Conservation (phyloP, 2,329 filamentous ascomycete species). For the Aspergillus sp. region DNA sequence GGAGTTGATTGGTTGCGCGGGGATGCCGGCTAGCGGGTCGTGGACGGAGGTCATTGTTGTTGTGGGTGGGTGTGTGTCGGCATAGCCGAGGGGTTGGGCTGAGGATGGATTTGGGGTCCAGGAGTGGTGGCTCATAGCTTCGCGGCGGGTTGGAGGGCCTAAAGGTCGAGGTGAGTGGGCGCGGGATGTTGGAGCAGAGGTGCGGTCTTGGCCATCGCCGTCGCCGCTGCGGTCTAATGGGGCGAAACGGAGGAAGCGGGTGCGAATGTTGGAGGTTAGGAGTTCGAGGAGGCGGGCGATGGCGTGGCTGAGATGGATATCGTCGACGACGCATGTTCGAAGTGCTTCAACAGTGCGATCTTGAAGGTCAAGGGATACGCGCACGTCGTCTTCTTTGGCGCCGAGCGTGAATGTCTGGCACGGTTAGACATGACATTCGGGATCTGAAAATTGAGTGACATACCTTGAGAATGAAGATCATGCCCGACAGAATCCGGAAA, state of each 20-base stretch:
- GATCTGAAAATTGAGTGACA: conserved; percentile 10
- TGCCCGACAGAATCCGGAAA: conserved; percentile 66
- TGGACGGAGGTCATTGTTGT: conserved; percentile 35
- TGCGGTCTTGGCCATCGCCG: conserved; percentile 42
- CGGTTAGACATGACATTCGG: conserved; percentile 9
- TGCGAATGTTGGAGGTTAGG: conserved; percentile 62
- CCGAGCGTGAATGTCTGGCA: conserved; percentile 64
- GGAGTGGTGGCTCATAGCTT: conserved; percentile 29
- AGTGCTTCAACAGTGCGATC: conserved; percentile 63
- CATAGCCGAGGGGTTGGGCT: conserved; percentile 28
- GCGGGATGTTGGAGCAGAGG: conserved; percentile 39
- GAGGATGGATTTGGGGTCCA: conserved; percentile 32
- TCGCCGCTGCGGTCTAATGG: conserved; percentile 54
- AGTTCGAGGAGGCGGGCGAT: conserved; percentile 65
- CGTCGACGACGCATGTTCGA: conserved; percentile 65
- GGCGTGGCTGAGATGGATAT: conserved; percentile 66
- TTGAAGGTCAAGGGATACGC: conserved; percentile 61
- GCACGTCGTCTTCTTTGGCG: conserved; percentile 65
- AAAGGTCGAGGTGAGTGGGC: conserved; percentile 43
- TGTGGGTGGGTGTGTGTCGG: conserved; percentile 31
- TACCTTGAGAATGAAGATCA: conserved; percentile 68
- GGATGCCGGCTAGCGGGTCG: conserved; percentile 50
- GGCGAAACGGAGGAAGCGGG: conserved; percentile 61
- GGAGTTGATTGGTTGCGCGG: conserved; percentile 50
- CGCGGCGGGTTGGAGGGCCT: conserved; percentile 29